A percentile compares a stretch with the other conserved stretches of the same genome.
Conservation (phyloP, 2,329 filamentous ascomycete species). For the Cercospora canescens region DNA sequence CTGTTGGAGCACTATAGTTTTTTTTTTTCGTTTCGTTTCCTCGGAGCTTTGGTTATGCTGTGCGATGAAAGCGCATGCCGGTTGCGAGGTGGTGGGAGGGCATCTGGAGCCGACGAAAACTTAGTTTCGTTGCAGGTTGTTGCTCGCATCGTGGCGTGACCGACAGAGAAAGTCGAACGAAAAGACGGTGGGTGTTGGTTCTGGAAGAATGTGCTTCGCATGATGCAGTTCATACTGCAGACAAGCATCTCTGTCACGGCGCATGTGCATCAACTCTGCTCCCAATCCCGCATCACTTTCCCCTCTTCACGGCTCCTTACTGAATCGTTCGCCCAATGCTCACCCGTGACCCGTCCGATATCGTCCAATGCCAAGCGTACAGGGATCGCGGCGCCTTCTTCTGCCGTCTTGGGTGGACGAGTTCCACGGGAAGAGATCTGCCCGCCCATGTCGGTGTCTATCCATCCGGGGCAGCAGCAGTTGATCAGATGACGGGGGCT, state of each 20-base stretch:
- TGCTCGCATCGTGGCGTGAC: neutral
- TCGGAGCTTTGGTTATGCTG: neutral
- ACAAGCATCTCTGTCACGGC: neutral
- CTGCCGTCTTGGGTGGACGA: conserved; percentile 36
- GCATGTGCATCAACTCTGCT: conserved; percentile 12
- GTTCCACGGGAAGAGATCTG: conserved; percentile 27
- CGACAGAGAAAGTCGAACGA: neutral
- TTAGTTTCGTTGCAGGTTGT: neutral
- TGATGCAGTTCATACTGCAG: neutral
- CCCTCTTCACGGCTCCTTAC: conserved; percentile 34
- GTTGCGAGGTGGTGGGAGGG: neutral
- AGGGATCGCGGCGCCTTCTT: conserved; percentile 39
- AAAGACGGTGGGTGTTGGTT: neutral
- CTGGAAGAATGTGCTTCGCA: neutral
- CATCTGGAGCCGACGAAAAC: neutral
- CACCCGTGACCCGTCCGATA: conserved; percentile 35
- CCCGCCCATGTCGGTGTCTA: conserved; percentile 39
- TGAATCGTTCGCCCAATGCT: conserved; percentile 40
- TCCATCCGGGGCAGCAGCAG: conserved; percentile 41
- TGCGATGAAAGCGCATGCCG: neutral
- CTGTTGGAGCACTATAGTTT: too few relatives aligned
- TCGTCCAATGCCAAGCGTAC: conserved; percentile 39
- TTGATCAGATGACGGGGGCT: conserved; percentile 34
- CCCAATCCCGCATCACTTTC: conserved; percentile 35
- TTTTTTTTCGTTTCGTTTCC: neutral